Base-by-base conservation (phyloP, 306 rosid species). In the Acacia melanoxylon region DNA sequence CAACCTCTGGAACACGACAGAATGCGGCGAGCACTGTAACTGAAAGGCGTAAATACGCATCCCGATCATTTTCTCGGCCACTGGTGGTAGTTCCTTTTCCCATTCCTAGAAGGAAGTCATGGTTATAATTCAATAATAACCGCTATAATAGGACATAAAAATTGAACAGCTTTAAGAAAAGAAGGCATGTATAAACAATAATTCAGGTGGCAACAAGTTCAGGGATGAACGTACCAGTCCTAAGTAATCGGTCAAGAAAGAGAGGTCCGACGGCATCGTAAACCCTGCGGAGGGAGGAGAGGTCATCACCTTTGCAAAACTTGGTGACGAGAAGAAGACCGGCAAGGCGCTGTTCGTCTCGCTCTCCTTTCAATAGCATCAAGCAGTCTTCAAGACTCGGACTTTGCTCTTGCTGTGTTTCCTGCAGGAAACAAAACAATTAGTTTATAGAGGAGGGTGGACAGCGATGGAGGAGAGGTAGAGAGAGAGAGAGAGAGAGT, bases 311-410 rank as follows among this genome's bases (percentile, higher is more conserved):
- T 77, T 88, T 89, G 85, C 91, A 92, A 78, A 93, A 92, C 80
- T 92, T 93, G 48, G 98, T 91, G 44, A 93, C 94, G 20, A 95
- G 88, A 72, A 93, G 93, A 67, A 95, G 98, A 10, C 98, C 97
- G 11, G 97, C 98, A 10, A 95, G 97, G 68, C 98, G 94, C 72
- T 95, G 98, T 79, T 92, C 98, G 71, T 93, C 99, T 80, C 89
- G 80, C 80, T 87, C 98, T 71, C 99, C 99, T 86, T 88, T 90
- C 86, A 95, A 73, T 3, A 95, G 86, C 90, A 92, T 95, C 96
- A 95, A 82, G 86, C 98, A 95, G 41, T 92, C 98, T 62, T 93
- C 97, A 8, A 95, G 86, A 66, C 86, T 81, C 25, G 86, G 84
- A 49, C 65, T n/a, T 29, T 72, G 88, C 14, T 86, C 90, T 59